Evolutionary conservation across 768 basidiomycete genomes (phyloP), one percentile per base, ranked within the genome.

Genomic region (Suillus brevipes): DNA sequence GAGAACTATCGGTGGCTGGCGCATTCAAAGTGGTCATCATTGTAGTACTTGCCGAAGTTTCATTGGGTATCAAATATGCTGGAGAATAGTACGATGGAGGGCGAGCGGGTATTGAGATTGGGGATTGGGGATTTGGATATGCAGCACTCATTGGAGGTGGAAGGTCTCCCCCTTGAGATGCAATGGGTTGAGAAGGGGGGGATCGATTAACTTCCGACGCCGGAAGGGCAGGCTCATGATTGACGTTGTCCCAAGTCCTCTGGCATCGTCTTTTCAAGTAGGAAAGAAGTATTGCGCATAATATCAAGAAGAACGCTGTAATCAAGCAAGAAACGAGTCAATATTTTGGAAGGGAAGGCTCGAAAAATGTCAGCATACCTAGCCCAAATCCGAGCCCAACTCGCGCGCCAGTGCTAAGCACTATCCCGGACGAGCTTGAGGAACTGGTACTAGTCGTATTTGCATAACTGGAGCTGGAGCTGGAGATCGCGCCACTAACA

Each of bases 1-100:
- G 37, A 14, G 57, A 70, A 8, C 64, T 93, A 3, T 81, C 95
- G 4, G 88, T 87, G 2, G 94, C 97, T 70, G 95, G 95, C 3
- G 94, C 94, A 0, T 94, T 96, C 74, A 96, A 96, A 72, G 78
- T 86, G 23, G 10, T 28, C 23, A 14, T 25, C 28, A 58, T 37
- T 36, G 65, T 36, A 38, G 63, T 45, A 56, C 34, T 49, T 6
- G 10, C 31, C 16, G 63, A 45, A 38, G 63, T 23, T 18, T 38
- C 31, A 40, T 58, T 40, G 16, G 57, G 57, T 37, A 18, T 36
- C 9, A 34, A 7, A 28, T 28, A 37, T 12, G 25, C 7, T 18
- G 50, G 50, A 50, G 50, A 50, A 50, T 50, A 50, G 14, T 57
- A 38, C 16, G 63, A 64, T 38, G 53, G n/a, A 12, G 63, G 37